phyloP scores from a whole-genome alignment of 306 rosid species.

The Fragaria vesca region DNA sequence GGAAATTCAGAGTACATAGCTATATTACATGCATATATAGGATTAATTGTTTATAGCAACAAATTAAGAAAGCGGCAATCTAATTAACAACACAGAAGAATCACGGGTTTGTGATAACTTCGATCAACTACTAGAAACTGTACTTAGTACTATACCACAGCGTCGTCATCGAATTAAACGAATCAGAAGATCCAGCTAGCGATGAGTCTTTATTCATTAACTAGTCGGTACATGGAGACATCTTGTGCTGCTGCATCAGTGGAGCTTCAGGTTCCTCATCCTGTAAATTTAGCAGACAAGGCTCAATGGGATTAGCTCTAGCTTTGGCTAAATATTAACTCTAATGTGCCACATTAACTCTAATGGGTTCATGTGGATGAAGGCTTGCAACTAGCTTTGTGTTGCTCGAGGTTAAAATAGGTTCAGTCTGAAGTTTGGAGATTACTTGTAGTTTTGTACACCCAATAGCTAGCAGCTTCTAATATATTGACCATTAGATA shows the following conservation, averaged over 20 bases:
- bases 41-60: neutral
- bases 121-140: conserved; percentile 2
- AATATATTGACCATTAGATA: neutral
- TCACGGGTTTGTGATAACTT: conserved; percentile 18
- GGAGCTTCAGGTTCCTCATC: conserved; percentile 61
- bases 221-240: neutral
- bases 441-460: neutral
- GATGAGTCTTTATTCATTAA: conserved; percentile 21
- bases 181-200: conserved; percentile 6
- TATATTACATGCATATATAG: neutral
- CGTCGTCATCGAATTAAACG: neutral
- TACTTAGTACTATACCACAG: conserved; percentile 3
- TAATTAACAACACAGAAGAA: neutral
- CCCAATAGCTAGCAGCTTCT: conserved; percentile 6
- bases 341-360: neutral
- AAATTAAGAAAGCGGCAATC: neutral
- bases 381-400: neutral
- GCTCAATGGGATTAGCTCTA: conserved; percentile 4
- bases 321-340: conserved; percentile 1
- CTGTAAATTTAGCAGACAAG: conserved; percentile 45
- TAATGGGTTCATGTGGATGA: neutral
- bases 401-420: neutral
- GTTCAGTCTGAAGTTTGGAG: neutral
- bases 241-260: conserved; percentile 28
- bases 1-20: neutral